Conservation (phyloP, 2,329 filamentous ascomycete species). For the Trichoderma pleuroti region DNA sequence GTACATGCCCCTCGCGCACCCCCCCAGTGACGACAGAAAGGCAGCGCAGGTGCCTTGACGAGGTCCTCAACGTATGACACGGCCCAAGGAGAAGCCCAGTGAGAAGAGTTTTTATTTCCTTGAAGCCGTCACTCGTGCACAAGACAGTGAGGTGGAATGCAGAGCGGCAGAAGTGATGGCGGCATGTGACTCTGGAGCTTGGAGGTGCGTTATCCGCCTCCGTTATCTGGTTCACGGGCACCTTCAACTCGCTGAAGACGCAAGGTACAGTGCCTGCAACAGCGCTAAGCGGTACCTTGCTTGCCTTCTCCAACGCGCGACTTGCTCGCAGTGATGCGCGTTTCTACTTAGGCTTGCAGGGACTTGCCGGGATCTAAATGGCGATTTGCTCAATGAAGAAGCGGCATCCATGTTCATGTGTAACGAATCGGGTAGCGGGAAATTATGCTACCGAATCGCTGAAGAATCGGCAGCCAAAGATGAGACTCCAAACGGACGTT, state of each 20-base stretch:
- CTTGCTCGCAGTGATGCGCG: conserved; percentile 4
- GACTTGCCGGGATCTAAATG: neutral
- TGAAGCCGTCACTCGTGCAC: too few species aligned
- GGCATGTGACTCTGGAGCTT: neutral
- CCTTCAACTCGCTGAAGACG: neutral
- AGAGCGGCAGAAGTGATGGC: neutral
- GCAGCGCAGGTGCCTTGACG: neutral
- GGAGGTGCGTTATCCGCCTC: neutral
- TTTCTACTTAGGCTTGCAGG: neutral
- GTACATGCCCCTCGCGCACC: conserved; percentile 1
- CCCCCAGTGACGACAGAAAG: neutral
- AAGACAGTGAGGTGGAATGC: neutral
- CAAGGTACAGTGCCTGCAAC: neutral
- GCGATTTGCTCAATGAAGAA: neutral
- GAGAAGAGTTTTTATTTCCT: too few species aligned
- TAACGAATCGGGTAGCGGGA: neutral
- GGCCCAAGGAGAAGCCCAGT: too few species aligned
- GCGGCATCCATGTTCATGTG: neutral
- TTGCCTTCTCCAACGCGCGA: neutral
- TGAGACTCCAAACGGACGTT: neutral
- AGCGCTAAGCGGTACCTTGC: neutral
- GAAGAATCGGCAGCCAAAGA: neutral
- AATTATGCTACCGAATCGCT: neutral
- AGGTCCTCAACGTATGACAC: neutral
- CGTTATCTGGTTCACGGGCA: neutral